Base-by-base conservation (phyloP, 257 asterid genomes). In the Orobanche coerulescens region DNA sequence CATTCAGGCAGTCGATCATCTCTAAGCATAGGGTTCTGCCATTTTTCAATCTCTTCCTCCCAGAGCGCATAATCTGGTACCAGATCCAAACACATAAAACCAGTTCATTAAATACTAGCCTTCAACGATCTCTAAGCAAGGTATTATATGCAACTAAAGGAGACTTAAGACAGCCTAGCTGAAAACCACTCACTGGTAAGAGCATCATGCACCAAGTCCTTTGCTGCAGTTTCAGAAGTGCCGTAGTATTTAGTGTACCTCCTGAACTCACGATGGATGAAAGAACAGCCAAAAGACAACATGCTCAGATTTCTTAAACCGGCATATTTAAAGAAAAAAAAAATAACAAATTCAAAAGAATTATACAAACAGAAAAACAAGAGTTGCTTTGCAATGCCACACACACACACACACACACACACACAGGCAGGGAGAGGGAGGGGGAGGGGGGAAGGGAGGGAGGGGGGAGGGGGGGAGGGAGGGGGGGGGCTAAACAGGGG, bases 31-130 rank as follows among this genome's bases (percentile, higher is more conserved):
- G 97, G 99, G 65, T 72, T 83, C 73, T 93, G 99, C 99, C 99
- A 93, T 72, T 86, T 87, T 69, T 93, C 97, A 10, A 93, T 93
- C 73, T 93, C 99, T 80, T 85, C 99, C 78, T 93, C 99, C 99
- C 99, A 93, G 36, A 80, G 63, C 84, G 65, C 85, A 69, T 93
- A 93, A 49, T 93, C 99, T 93, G 84, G 65, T 34, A 60, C 61
- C 61, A 71, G 57, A 67, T 57, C 15, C 51, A 44, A 50, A 65
- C 31, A 40, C 14, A 34, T 1, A 6, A 49, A n/a, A 16, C 28
- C 58, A 51, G 16, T 7, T 20, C 25, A 9, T 31, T 12, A 40
- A 51, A 22, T 15, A 4, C 30, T 10, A 36, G 36, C 36, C 7
- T 33, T n/a, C 2, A 11, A 63, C 18, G 14, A 66, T 39, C 40